Evolutionary conservation across 2,329 filamentous ascomycete genomes (phyloP).

Genomic region (Sclerotinia trifoliorum): DNA sequence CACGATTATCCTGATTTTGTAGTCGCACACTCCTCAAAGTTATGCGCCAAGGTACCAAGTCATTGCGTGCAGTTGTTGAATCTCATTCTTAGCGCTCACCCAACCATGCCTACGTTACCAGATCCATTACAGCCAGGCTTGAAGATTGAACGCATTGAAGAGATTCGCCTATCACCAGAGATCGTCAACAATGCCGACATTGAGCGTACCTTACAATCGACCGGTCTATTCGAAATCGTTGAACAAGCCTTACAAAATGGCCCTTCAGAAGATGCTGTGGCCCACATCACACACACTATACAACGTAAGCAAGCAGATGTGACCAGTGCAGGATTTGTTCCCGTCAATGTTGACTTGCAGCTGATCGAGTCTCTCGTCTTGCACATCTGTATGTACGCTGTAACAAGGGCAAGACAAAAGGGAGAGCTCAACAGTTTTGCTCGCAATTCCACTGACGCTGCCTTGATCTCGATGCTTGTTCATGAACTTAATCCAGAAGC

Average conservation of each 20-base stretch:
- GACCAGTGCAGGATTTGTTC: constrained; percentile 64
- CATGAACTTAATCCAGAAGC: constrained; percentile 73
- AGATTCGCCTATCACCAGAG: constrained; percentile 65
- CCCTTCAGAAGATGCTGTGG: constrained; percentile 69
- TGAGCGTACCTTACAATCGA: constrained; percentile 50
- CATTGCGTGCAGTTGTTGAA: constrained; percentile 88
- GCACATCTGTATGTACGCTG: constrained; percentile 74
- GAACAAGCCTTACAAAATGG: constrained; percentile 60
- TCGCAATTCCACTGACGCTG: constrained; percentile 63
- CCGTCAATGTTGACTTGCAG: constrained; percentile 65
- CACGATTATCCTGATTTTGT: constrained; percentile 96
- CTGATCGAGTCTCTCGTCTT: constrained; percentile 82
- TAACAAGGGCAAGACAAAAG: constrained; percentile 56
- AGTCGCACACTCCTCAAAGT: constrained; percentile 77
- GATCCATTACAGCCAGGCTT: constrained; percentile 71
- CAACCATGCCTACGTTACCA: constrained; percentile 67
- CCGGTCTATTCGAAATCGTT: constrained; percentile 58
- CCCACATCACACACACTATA: constrained; percentile 73
- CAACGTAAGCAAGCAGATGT: constrained; percentile 57
- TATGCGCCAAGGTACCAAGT: constrained; percentile 77
- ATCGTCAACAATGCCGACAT: constrained; percentile 65
- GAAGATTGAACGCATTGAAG: constrained; percentile 74
- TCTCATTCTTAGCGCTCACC: constrained; percentile 78
- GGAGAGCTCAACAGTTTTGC: constrained; percentile 61
- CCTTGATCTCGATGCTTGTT: constrained; percentile 72